phyloP scores from a whole-genome alignment of 2,329 filamentous ascomycete genomes.

The Arachnomyces sp. region DNA sequence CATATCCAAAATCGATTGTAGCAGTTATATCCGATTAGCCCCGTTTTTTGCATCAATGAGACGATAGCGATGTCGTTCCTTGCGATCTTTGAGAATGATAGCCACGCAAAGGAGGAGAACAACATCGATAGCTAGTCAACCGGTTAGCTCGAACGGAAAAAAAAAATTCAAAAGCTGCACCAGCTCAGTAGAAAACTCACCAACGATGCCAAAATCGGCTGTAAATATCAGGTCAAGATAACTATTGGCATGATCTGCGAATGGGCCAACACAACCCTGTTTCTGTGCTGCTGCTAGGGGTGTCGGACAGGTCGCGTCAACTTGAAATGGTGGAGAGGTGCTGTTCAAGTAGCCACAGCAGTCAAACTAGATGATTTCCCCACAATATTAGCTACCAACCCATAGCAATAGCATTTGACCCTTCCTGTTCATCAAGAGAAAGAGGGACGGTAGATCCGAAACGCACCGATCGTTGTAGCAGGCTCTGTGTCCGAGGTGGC shows the following conservation, averaged over 20 bases:
- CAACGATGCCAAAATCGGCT: constrained; percentile 70
- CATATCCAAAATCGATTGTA: not conserved
- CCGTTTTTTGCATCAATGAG: constrained; percentile 75
- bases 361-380: constrained; percentile 53
- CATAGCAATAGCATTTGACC: too few relatives aligned
- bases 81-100: constrained; percentile 72
- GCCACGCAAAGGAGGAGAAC: constrained; percentile 63
- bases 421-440: too few relatives aligned
- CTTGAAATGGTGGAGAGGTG: constrained; percentile 64
- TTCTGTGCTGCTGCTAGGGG: constrained; percentile 63
- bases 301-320: constrained; percentile 60
- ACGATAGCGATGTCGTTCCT: constrained; percentile 69
- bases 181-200: constrained; percentile 33
- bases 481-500: constrained; percentile 50
- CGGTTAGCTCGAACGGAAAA: not conserved
- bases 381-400: constrained; percentile 1
- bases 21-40: constrained; percentile 45
- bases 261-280: constrained; percentile 60
- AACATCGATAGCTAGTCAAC: constrained; percentile 50
- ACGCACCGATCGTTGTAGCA: constrained; percentile 63
- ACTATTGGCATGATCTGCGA: constrained; percentile 61
- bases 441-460: not conserved
- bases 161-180: too few relatives aligned
- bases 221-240: constrained; percentile 74
- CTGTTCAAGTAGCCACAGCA: constrained; percentile 76